Evolutionary conservation across 2,329 filamentous ascomycete species (phyloP).

Genomic region (Xylariaceae sp.): DNA sequence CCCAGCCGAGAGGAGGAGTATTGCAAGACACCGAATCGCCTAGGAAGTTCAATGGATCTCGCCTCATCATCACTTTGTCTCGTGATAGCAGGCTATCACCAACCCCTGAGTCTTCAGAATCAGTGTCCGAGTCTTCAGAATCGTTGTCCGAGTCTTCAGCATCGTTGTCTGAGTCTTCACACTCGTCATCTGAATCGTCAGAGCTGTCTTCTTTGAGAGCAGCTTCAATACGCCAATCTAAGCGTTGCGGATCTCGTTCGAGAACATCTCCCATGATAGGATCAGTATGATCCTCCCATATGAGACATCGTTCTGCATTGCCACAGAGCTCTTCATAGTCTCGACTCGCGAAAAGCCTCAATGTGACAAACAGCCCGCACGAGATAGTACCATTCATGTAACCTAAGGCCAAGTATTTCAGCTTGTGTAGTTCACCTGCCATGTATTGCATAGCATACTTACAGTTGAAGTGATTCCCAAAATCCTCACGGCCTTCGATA

Average conservation of each 20-base stretch:
- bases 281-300: neutral
- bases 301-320: neutral
- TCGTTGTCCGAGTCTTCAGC: neutral
- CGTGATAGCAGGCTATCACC: too few relatives aligned
- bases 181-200: neutral
- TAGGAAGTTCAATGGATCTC: neutral
- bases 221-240: too few relatives aligned
- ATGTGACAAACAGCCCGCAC: constrained; percentile 1
- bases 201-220: neutral
- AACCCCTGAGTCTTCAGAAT: constrained; percentile 3
- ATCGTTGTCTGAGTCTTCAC: too few relatives aligned
- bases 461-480: neutral
- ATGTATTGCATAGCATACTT: neutral
- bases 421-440: too few relatives aligned
- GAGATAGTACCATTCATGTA: neutral
- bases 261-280: neutral
- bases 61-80: neutral
- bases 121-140: neutral
- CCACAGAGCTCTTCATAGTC: neutral
- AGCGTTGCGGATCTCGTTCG: neutral
- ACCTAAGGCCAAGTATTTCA: neutral
- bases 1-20: constrained; percentile 12
- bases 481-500: neutral
- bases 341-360: neutral
- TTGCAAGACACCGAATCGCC: constrained; percentile 7